Evolutionary conservation across 164 flowering plant species (phyloP), one percentile per base, ranked within the genome.

Genomic region (Magnolia sinica): DNA sequence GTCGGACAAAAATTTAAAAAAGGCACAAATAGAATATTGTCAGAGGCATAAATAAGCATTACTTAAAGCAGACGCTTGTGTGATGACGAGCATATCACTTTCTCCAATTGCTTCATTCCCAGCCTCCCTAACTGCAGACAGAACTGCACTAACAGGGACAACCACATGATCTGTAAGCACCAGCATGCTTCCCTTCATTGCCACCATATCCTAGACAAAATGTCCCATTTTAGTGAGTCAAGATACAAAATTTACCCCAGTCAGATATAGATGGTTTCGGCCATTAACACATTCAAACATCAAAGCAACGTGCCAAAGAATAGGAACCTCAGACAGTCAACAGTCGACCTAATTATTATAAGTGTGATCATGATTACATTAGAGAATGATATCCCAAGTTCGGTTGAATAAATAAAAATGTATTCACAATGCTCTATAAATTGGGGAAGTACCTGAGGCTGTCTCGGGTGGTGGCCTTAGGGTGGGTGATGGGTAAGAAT

Each of bases 21-120:
- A 37, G 45, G 45, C 45, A 37, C 45, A 37, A 37, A 37, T 37
- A 37, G 45, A 37, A 37, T 37, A 37, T 37, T 37, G 45, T 37
- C 45, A 27, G 71, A 68, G 50, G 9, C 20, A 68, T 29, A 18
- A 29, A 68, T 29, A 7, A 14, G 29, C 49, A 31, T 72, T 85
- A 89, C 93, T 84, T 71, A 89, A 52, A 18, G 80, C 75, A 45
- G 90, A 85, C 63, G 86, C 93, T 82, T 89, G 93, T 61, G 93
- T 92, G 73, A 92, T 82, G 76, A 91, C 81, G 37, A 82, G 81
- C 20, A 90, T 87, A 76, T 88, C 88, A 75, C 79, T 75, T 37
- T 83, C 77, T 50, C 82, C 86, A 37, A 73, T 74, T 27, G 61
- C 83, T 73, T 82, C 86, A 80, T 76, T 79, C 9, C 77, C 85